A percentile compares a stretch with the other conserved stretches of the same genome.
Conservation (phyloP, 2,329 filamentous ascomycete genomes). For the Hypomyces perniciosus region DNA sequence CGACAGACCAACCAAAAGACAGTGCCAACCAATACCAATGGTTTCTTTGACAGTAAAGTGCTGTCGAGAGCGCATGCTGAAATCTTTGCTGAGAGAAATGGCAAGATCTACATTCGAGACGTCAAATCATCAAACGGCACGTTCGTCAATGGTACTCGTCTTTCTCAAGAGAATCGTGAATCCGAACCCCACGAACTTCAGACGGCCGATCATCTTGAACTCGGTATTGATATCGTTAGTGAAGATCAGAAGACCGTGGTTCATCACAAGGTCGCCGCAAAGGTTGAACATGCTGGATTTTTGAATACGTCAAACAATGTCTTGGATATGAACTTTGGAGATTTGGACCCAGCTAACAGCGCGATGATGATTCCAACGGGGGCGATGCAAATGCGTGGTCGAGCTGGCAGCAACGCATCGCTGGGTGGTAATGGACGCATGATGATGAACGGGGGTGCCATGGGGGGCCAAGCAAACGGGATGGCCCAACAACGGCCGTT, state of each 20-base stretch:
- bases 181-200: conserved; percentile 92
- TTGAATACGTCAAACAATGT: conserved; percentile 69
- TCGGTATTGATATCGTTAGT: conserved; percentile 97
- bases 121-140: conserved; percentile 98
- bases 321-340: conserved; percentile 85
- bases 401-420: conserved; percentile 62
- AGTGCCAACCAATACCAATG: conserved; percentile 81
- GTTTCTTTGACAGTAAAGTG: conserved; percentile 97
- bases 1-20: conserved; percentile 97
- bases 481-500: conserved; percentile 73
- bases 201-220: conserved; percentile 84
- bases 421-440: conserved; percentile 57
- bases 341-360: conserved; percentile 75
- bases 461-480: conserved; percentile 48
- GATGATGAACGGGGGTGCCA: conserved; percentile 40
- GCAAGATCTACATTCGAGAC: conserved; percentile 93
- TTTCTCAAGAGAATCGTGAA: conserved; percentile 92
- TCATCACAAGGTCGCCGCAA: conserved; percentile 95
- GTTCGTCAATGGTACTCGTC: conserved; percentile 85
- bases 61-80: conserved; percentile 94
- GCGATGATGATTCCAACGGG: conserved; percentile 65
- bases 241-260: conserved; percentile 98
- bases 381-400: conserved; percentile 63
- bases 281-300: conserved; percentile 90
- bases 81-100: conserved; percentile 78